A percentile compares a stretch with the other conserved stretches of the same genome.
Evolutionary conservation across 2,329 filamentous ascomycete genomes (phyloP).

Genomic region (Gaeumannomyces tritici): DNA sequence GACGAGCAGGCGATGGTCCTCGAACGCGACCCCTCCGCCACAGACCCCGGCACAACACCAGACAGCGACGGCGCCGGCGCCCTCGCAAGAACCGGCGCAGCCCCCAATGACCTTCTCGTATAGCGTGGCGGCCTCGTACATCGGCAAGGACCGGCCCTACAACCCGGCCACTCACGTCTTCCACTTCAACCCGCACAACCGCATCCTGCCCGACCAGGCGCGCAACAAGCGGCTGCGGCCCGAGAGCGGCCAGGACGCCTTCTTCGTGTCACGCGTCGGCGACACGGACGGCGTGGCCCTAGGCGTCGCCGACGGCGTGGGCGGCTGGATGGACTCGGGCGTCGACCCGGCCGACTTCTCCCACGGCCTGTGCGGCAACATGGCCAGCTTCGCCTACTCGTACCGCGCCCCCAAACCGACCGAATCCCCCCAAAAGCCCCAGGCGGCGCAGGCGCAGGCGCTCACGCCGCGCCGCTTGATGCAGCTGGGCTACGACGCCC

Average conservation of each 20-base stretch:
- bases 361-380: constrained; percentile 85
- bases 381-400: constrained; percentile 66
- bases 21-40: not conserved
- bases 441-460: constrained; percentile 18
- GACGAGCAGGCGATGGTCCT: not conserved
- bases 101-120: constrained; percentile 44
- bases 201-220: constrained; percentile 45
- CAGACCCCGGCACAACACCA: not conserved
- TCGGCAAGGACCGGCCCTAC: constrained; percentile 61
- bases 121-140: constrained; percentile 65
- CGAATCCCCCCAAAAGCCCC: constrained; percentile 10
- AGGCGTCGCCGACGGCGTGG: constrained; percentile 88
- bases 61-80: not conserved
- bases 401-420: constrained; percentile 25
- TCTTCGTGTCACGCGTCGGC: constrained; percentile 80
- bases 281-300: constrained; percentile 65
- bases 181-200: constrained; percentile 59
- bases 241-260: constrained; percentile 87
- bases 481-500: constrained; percentile 73
- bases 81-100: not conserved
- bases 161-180: constrained; percentile 61
- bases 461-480: constrained; percentile 62
- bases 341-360: constrained; percentile 94
- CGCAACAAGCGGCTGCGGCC: constrained; percentile 52
- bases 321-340: constrained; percentile 86